phyloP scores from a whole-genome alignment of 331 rosid genomes.

The Rhamnella rubrinervis region DNA sequence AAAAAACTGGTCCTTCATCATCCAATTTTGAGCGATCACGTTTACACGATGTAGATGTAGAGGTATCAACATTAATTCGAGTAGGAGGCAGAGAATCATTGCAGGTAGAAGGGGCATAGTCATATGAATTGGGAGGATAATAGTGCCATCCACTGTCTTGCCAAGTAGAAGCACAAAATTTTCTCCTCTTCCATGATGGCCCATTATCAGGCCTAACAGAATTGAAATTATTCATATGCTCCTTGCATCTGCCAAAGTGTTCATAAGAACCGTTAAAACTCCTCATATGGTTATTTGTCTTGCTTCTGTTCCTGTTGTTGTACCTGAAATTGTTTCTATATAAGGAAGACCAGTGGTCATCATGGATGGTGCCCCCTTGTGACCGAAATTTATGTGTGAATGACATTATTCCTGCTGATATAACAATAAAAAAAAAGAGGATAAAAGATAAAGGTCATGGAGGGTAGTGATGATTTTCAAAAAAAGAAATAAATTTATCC shows the following conservation, averaged over 20 bases:
- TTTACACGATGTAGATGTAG: conserved; percentile 52
- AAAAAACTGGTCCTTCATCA: conserved; percentile 63
- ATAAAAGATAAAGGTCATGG: neutral
- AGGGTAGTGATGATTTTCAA: too few species aligned
- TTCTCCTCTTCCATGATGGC: conserved; percentile 70
- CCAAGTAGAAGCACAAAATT: conserved; percentile 60
- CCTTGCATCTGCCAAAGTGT: conserved; percentile 33
- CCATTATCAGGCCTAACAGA: conserved; percentile 42
- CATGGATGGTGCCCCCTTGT: conserved; percentile 46
- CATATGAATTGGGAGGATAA: conserved; percentile 42
- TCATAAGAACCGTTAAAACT: conserved; percentile 41
- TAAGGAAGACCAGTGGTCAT: conserved; percentile 45
- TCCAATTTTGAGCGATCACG: conserved; percentile 58
- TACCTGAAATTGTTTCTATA: conserved; percentile 39
- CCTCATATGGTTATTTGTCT: conserved; percentile 38
- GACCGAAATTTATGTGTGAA: conserved; percentile 48
- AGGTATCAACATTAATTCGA: conserved; percentile 48
- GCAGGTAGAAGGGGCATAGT: conserved; percentile 31
- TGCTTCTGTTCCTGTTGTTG: conserved; percentile 49
- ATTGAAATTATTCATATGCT: conserved; percentile 29
- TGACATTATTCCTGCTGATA: conserved; percentile 66
- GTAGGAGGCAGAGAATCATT: conserved; percentile 39
- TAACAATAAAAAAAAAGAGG: neutral
- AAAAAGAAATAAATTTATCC: too few species aligned
- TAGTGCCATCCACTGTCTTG: conserved; percentile 56